Evolutionary conservation across 108 stramenopile species (phyloP), one percentile per base, ranked within the genome.

Genomic region (Stephanodiscus minutulus): DNA sequence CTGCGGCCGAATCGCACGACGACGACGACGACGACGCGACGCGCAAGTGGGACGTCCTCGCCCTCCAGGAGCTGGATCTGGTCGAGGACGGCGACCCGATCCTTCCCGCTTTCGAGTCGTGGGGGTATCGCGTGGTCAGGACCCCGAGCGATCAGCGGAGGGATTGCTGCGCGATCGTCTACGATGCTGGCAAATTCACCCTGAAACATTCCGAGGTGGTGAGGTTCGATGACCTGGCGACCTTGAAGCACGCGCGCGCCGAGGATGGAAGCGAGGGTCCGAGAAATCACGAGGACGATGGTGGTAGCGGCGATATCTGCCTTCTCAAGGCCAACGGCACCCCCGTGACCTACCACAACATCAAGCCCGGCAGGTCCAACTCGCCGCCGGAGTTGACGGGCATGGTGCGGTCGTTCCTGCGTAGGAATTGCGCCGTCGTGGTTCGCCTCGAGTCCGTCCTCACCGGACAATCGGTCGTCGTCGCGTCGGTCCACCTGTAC

Each of bases 61-160:
- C 85, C 22, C 59, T 95, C 41, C 94, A 95, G 79, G 94, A 95
- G 74, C 76, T 95, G 10, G 94, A 95, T 55, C 53, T 80, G 7
- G 83, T 80, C 18, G 41, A 65, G 12, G 35, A 72, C 0, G 77
- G 66, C 35, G 71, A 73, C 49, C 70, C 66, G 25, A 54, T 83
- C 18, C 48, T 67, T 15, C 70, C 74, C 61, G 65, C 72, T 17
- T 68, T 90, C 48, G 36, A 61, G 57, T 55, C 67, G 8, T 69
- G 82, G 64, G 87, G 84, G 7, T 89, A 83, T 66, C 53, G 76
- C 0, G 88, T 86, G 63, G 61, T 83, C 0, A 63, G 78, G 64
- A 89, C 91, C 17, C 69, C 86, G 0, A 74, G 67, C 28, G 85
- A 81, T 72, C 81, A 86, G 29, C 73, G 91, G 37, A 84, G 72